A percentile compares a stretch with the other conserved stretches of the same genome.
phyloP scores from a whole-genome alignment of 2,329 filamentous ascomycete genomes.

The Polychaeton citri region DNA sequence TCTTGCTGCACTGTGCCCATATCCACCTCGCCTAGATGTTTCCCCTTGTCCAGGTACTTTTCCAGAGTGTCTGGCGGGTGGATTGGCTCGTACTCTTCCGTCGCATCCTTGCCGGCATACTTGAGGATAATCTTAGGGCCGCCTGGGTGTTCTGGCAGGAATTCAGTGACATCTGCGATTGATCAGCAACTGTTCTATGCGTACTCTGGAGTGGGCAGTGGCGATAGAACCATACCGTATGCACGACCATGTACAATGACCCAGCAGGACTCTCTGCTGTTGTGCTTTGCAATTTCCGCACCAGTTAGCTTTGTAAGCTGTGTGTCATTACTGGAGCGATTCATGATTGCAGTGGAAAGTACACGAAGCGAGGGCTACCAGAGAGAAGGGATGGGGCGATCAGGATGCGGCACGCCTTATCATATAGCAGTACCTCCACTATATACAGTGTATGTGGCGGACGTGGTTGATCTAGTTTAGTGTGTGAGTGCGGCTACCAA shows the following conservation, averaged over 20 bases:
- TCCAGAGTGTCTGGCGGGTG: constrained; percentile 76
- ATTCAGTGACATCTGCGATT: constrained; percentile 57
- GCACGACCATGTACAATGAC: constrained; percentile 71
- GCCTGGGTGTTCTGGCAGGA: constrained; percentile 80
- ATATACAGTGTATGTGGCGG: background rate
- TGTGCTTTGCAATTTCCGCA: constrained; percentile 58
- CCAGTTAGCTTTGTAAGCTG: constrained; percentile 32
- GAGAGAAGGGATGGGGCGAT: constrained; percentile 1
- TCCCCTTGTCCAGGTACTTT: constrained; percentile 67
- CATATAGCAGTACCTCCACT: background rate
- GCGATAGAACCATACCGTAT: constrained; percentile 44
- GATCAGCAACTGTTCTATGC: too few species aligned
- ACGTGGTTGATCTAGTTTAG: too few species aligned
- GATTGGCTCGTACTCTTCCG: constrained; percentile 82
- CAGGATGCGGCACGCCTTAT: background rate
- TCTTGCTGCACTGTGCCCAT: constrained; percentile 64
- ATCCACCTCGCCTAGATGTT: constrained; percentile 81
- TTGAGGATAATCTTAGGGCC: constrained; percentile 90
- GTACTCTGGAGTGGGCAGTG: too few species aligned
- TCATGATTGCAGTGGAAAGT: constrained; percentile 30
- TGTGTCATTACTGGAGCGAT: constrained; percentile 28
- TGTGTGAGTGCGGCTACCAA: too few species aligned
- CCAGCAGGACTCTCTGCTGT: constrained; percentile 75
- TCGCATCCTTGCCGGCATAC: constrained; percentile 90
- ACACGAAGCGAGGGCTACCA: too few species aligned